Conservation (phyloP, 106 monocot genomes). For the Gastrodia elata region DNA sequence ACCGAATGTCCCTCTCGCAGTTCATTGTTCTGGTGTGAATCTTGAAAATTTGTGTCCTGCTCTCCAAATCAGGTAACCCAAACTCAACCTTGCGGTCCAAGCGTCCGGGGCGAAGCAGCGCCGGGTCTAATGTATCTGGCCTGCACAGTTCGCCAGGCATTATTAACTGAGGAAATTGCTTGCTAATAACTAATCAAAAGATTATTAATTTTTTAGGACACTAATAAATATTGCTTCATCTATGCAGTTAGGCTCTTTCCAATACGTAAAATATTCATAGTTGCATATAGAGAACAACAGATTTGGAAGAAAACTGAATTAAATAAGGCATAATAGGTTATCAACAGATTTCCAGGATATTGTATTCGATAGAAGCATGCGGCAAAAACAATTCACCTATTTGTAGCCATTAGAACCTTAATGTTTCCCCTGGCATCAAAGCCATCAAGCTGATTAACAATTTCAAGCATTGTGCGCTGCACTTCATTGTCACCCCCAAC, state of each 20-base stretch:
- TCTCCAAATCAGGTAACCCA: conserved; percentile 87
- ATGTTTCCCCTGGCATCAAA: conserved; percentile 94
- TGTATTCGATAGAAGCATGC: background rate
- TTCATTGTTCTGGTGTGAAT: conserved; percentile 98
- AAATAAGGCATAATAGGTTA: no score
- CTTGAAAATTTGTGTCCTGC: conserved; percentile 94
- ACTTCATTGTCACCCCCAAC: conserved; percentile 99
- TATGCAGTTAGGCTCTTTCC: no score
- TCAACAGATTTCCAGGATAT: no score
- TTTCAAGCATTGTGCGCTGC: conserved; percentile 96
- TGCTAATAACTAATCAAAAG: no score
- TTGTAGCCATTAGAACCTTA: conserved; percentile 97
- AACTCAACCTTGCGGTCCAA: conserved; percentile 97
- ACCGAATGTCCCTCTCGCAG: conserved; percentile 89
- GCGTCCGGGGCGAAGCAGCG: conserved; percentile 82
- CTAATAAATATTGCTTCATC: no score
- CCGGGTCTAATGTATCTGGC: conserved; percentile 91
- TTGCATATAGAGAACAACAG: no score
- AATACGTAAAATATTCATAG: no score
- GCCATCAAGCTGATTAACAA: conserved; percentile 94
- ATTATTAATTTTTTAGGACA: no score
- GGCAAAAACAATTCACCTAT: conserved; percentile 35
- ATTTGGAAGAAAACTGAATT: no score
- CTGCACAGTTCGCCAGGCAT: no score
- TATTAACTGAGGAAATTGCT: no score